These are phyloP conservation scores for Aspergillus terreus DNA, from an alignment of 2,329 filamentous ascomycete genomes.

Conservation along the genomic window DNA sequence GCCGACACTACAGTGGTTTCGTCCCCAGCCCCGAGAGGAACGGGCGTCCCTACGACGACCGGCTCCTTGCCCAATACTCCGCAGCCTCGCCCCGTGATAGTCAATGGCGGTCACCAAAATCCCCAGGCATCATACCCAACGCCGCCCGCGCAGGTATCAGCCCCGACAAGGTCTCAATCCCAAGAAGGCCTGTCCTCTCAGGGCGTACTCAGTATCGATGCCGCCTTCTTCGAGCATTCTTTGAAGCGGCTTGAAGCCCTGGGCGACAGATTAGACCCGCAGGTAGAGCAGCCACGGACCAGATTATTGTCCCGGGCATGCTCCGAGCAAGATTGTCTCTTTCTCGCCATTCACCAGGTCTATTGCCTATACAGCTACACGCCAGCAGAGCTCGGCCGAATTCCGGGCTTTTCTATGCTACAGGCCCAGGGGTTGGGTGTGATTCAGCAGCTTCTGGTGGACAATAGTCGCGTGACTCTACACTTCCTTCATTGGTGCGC, in stretches of 20 bases:
- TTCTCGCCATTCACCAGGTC: conserved; percentile 62
- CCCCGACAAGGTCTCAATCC: too few relatives aligned
- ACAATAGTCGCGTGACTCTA: conserved; percentile 41
- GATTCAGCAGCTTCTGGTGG: conserved; percentile 44
- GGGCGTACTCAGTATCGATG: neutral
- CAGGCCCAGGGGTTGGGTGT: conserved; percentile 29
- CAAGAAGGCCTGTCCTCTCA: too few relatives aligned
- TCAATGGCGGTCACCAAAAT: too few relatives aligned
- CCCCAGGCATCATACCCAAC: too few relatives aligned
- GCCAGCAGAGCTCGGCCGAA: conserved; percentile 31
- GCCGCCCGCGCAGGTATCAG: too few relatives aligned
- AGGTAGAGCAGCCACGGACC: conserved; percentile 43
- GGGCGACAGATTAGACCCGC: conserved; percentile 6
- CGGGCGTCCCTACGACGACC: neutral
- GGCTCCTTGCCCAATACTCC: neutral
- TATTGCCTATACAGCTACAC: conserved; percentile 56
- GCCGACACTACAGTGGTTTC: neutral
- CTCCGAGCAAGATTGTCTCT: conserved; percentile 55
- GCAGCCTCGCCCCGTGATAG: too few relatives aligned
- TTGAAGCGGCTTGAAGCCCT: conserved; percentile 15
- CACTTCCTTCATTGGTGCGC: conserved; percentile 45
- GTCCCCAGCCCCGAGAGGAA: neutral
- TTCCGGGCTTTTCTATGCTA: conserved; percentile 34
- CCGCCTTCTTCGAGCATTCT: conserved; percentile 6
- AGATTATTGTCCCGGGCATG: conserved; percentile 58